Conservation (phyloP, 257 asterid genomes). For the Ligustrum vulgare region DNA sequence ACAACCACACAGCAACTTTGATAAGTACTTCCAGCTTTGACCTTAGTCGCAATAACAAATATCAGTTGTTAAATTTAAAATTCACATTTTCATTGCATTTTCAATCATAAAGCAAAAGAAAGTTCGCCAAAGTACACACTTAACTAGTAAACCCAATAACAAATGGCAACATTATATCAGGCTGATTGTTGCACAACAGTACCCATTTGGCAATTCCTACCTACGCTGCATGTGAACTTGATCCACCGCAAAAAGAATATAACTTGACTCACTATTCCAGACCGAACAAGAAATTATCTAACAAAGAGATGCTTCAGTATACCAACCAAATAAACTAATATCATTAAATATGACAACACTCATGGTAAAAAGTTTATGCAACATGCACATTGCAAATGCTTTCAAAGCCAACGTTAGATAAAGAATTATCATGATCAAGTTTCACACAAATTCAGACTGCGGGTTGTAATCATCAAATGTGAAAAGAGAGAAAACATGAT, state of each 20-base stretch:
- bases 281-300: neutral
- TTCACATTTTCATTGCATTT: slow-evolving; percentile 1
- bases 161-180: neutral
- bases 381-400: neutral
- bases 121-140: neutral
- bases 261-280: neutral
- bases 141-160: neutral
- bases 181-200: neutral
- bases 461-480: neutral
- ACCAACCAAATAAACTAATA: neutral
- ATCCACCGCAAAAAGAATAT: neutral
- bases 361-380: neutral
- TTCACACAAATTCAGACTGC: slow-evolving; percentile 4
- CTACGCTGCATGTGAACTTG: neutral
- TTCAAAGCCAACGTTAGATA: slow-evolving; percentile 3
- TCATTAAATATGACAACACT: neutral
- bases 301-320: neutral
- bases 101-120: neutral
- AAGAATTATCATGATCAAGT: slow-evolving; percentile 3
- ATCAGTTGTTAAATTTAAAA: slow-evolving; percentile 27
- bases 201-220: neutral
- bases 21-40: slow-evolving; percentile 66
- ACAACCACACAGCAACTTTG: slow-evolving; percentile 91
- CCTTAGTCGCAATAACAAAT: slow-evolving; percentile 47
- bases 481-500: slow-evolving; percentile 5